Conservation (phyloP, 768 basidiomycete species). For the Stropharia rugosoannulata region DNA sequence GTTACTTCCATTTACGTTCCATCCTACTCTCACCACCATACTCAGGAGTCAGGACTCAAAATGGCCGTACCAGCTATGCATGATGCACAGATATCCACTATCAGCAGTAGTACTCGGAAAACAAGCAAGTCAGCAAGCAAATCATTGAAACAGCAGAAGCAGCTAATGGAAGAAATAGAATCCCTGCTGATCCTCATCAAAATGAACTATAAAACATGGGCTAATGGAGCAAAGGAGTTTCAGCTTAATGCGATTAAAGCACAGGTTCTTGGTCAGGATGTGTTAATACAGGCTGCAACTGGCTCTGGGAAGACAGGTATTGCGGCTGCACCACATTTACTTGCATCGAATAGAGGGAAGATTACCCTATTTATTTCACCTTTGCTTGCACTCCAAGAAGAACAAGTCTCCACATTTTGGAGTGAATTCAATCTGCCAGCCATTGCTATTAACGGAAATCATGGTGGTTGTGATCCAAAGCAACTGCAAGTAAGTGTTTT, state of each 20-base stretch:
- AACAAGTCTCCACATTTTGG: constrained; percentile 29
- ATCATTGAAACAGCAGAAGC: not conserved
- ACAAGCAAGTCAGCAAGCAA: no score
- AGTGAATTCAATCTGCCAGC: constrained; percentile 28
- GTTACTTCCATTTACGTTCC: no score
- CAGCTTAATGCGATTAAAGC: constrained; percentile 28
- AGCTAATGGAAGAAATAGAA: not conserved
- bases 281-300: constrained; percentile 35
- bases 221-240: constrained; percentile 16
- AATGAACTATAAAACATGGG: constrained; percentile 10
- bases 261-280: constrained; percentile 29
- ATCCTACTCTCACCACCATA: no score
- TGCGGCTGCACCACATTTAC: constrained; percentile 36
- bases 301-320: constrained; percentile 39
- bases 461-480: constrained; percentile 25
- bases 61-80: no score
- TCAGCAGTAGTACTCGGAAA: no score
- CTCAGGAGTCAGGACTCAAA: no score
- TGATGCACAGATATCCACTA: no score
- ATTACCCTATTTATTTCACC: constrained; percentile 38
- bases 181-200: not conserved
- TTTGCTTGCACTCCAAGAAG: constrained; percentile 26
- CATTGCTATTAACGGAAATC: constrained; percentile 27
- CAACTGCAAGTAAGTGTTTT: no score
- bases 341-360: constrained; percentile 21